Evolutionary conservation across 208 protist species (phyloP).

Genomic region (Novymonas esmeraldas): DNA sequence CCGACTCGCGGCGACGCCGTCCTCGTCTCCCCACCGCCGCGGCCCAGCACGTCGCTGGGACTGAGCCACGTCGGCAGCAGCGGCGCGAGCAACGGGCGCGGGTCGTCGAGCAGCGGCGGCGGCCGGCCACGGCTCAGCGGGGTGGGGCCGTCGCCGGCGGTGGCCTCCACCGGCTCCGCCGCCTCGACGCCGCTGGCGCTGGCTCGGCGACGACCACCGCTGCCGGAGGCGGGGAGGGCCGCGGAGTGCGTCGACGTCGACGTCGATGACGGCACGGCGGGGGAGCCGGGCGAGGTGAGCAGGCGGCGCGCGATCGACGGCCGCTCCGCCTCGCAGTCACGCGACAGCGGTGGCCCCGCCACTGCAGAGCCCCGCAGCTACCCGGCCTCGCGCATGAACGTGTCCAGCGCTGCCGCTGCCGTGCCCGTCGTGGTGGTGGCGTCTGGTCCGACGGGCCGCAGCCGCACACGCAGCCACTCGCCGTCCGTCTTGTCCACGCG

Average conservation of each 20-base stretch:
- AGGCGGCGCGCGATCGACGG: not conserved
- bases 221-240: too few relatives aligned
- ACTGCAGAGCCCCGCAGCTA: not conserved
- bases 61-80: not conserved
- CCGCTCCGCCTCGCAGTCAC: not conserved
- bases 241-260: constrained; percentile 14
- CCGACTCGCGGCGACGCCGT: not conserved
- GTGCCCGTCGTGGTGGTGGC: too few relatives aligned
- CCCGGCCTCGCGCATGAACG: constrained; percentile 3
- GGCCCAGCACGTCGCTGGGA: not conserved
- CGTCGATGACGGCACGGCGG: not conserved
- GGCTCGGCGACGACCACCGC: too few relatives aligned
- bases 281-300: not conserved
- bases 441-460: not conserved
- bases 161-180: not conserved
- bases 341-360: not conserved
- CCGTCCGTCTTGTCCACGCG: not conserved
- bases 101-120: not conserved
- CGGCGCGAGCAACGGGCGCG: not conserved
- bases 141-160: not conserved
- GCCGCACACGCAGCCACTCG: not conserved
- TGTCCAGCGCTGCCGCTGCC: not conserved
- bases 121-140: constrained; percentile 1
- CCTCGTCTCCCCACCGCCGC: constrained; percentile 5
- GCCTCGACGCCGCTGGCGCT: not conserved